Evolutionary conservation across 139 green algal genomes (phyloP), one percentile per base, ranked within the genome.

Genomic region (Volvox reticuliferus): DNA sequence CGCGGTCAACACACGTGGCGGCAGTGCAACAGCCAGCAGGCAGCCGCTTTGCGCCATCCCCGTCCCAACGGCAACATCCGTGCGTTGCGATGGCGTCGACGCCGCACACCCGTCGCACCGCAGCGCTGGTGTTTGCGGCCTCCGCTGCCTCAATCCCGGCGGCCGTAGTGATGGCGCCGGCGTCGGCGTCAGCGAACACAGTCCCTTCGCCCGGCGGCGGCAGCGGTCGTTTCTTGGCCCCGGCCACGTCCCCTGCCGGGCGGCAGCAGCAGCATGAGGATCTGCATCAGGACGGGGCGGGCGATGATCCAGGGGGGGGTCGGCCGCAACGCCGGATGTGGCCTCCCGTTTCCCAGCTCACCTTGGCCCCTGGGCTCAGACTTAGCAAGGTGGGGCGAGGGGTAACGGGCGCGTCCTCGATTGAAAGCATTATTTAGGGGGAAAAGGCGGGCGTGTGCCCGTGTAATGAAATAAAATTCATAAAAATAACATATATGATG

Each of bases 321-420:
- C 81, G 28, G 61, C 18, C 36, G n/a, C 6, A 30, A 20, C 82
- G 82, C 30, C 63, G 63, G 82, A 28, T 14, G 20, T 55, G 68
- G 63, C 32, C 33, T 16, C 83, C 35, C 1, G 83, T 88, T 36
- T 63, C 83, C 13, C 67, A n/a, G 24, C 65, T 88, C 22, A 33
- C 35, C 33, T 21, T 88, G 24, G 67, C 83, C 1, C 83, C 65
- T 14, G 83, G 63, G 65, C 83, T 88, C 20, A 24, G 67, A 2
- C 63, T 88, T 0, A 80, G 67, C 83, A 88, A 88, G 83, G 83
- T 88, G 16, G 12, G 65, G 65, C 12, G 65, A 73, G 3, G 65
- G 65, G 21, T 24, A 30, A 73, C 21, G 5, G 65, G 65, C 12
- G 65, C 65, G 12, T 12, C 12, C 24, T 5, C 21, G 16, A 28